phyloP scores from a whole-genome alignment of 2,329 filamentous ascomycete species.

The Pseudocercospora crystallina region DNA sequence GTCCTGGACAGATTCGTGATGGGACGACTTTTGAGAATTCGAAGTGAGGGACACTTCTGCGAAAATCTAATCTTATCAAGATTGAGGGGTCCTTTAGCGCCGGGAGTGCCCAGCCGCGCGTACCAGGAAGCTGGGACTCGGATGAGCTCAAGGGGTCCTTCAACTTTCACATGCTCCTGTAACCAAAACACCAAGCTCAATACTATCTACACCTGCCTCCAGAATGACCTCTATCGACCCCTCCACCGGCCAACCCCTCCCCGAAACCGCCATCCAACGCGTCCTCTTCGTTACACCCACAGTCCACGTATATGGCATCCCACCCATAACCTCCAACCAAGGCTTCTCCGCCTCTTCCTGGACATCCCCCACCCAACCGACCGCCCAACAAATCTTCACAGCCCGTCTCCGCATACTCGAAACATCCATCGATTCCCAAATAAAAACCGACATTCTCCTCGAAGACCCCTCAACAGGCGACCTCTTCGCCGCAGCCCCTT shows the following conservation, averaged over 20 bases:
- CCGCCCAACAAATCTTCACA: slow-evolving; percentile 77
- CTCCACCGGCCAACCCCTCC: slow-evolving; percentile 60
- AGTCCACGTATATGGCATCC: slow-evolving; percentile 86
- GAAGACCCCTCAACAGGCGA: slow-evolving; percentile 72
- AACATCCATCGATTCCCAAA: slow-evolving; percentile 29
- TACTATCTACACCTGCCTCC: too few species aligned
- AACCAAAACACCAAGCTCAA: too few species aligned
- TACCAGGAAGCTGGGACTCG: too few species aligned
- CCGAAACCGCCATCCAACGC: slow-evolving; percentile 76
- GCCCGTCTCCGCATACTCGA: slow-evolving; percentile 64
- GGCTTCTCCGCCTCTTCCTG: slow-evolving; percentile 76
- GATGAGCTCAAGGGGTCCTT: too few species aligned
- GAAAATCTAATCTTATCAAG: background rate
- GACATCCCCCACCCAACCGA: slow-evolving; percentile 65
- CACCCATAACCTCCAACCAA: slow-evolving; percentile 72
- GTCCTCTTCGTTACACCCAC: slow-evolving; percentile 73
- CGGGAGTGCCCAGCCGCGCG: too few species aligned
- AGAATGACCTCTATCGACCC: slow-evolving; percentile 67
- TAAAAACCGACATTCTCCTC: slow-evolving; percentile 64
- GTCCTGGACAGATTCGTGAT: background rate
- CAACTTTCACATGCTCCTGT: too few species aligned
- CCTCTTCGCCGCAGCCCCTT: slow-evolving; percentile 82
- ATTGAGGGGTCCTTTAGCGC: too few species aligned
- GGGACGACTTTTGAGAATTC: background rate
- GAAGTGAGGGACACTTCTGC: background rate